Conservation (phyloP, 169 alveolate genomes). For the Ichthyophthirius multifiliis region DNA sequence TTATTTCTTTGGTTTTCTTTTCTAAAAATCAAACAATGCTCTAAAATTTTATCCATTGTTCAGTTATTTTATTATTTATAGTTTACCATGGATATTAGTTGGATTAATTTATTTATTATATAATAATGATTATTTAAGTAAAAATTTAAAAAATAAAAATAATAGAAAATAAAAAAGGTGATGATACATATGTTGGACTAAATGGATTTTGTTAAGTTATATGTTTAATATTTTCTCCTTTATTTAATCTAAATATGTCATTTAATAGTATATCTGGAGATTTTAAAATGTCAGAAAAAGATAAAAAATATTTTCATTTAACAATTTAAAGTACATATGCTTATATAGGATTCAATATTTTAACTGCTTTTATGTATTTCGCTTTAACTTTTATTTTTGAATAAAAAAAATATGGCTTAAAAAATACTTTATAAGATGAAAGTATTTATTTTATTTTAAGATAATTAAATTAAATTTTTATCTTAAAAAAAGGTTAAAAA, state of each 20-base stretch:
- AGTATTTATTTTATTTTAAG: neutral
- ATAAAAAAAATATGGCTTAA: neutral
- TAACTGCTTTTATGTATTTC: neutral
- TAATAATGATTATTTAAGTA: neutral
- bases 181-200: neutral
- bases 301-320: too few relatives aligned
- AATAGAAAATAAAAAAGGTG: neutral
- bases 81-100: slow-evolving; percentile 7
- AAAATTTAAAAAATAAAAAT: neutral
- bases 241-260: neutral
- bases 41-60: slow-evolving; percentile 19
- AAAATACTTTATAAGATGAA: neutral
- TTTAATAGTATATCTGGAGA: neutral
- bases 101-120: slow-evolving; percentile 5
- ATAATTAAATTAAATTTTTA: neutral
- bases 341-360: too few relatives aligned
- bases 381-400: neutral
- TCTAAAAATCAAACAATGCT: slow-evolving; percentile 16
- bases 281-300: too few relatives aligned
- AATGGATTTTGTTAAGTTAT: slow-evolving; percentile 13
- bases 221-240: neutral
- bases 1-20: slow-evolving; percentile 21
- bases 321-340: too few relatives aligned
- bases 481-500: neutral
- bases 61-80: slow-evolving; percentile 9